Base-by-base conservation (phyloP, 306 rosid species). In the Dryas alaskensis region DNA sequence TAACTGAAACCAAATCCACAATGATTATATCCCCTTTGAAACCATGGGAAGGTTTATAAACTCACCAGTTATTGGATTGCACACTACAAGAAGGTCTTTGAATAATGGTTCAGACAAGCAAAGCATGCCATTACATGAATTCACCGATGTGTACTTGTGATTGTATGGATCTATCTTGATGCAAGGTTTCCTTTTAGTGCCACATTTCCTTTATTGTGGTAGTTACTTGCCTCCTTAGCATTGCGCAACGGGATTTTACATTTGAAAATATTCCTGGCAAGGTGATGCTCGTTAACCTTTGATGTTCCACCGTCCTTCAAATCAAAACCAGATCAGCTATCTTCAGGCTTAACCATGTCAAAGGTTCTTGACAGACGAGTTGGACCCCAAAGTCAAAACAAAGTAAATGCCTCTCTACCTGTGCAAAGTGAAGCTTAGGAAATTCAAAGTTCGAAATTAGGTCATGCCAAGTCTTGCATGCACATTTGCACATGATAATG, bases 231-330 rank as follows among this genome's bases (percentile, higher is more conserved):
- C 65, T 45, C 50, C 25, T 42, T 59, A 22, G 76, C 73, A 54
- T 50, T 74, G n/a, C 65, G 75, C 5, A 79, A 22, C 40, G 81
- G 81, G 75, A 83, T 62, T 77, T 78, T 81, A 39, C 75, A 58
- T 47, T 62, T 64, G 53, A 65, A 45, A 4, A 79, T 81, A 60
- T 69, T 49, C 3, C 48, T 10, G 12, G 5, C 49, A 2, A 4
- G 7, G 12, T 27, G 40, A 69, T 44, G 3, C 5, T 10, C 37
- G 8, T 4, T 8, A 3, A 46, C 17, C 0, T 11, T 13, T 8
- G 22, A 65, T 13, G 22, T 57, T 22, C 14, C 8, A 0, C 14
- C 17, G 1, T 39, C 43, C 19, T 4, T 8, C 25, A 46, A 52
- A 40, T 9, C 2, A 4, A 72, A 76, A 31, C 53, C 39, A 10